These are phyloP conservation scores for Penicillium odoratum DNA, from an alignment of 495 filamentous ascomycete species.

Conservation along the genomic window DNA sequence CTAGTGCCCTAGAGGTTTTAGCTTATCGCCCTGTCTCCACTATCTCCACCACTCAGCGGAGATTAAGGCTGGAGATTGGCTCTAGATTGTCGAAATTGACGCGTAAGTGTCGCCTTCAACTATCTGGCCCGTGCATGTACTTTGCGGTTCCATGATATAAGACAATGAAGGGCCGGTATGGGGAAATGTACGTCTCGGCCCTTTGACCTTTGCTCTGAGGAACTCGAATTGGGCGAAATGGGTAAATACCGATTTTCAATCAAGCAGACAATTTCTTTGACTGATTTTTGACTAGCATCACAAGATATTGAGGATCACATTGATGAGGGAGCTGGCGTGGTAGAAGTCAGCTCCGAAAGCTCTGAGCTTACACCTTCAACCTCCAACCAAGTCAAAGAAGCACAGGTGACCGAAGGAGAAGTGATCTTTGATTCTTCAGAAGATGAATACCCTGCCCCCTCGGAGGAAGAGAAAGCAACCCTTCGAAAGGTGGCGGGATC, in stretches of 20 bases:
- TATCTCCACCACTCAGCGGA: background rate
- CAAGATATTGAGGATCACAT: background rate
- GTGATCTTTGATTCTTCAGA: background rate
- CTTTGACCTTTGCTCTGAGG: background rate
- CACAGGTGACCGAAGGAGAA: background rate
- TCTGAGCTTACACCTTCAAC: background rate
- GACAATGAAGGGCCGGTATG: background rate
- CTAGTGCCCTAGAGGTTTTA: background rate
- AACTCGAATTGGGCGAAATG: background rate
- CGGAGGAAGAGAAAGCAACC: conserved; percentile 54
- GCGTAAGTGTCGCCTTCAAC: background rate
- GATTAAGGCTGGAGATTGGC: background rate
- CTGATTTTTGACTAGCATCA: background rate
- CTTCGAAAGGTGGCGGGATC: conserved; percentile 58
- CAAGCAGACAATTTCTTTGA: background rate
- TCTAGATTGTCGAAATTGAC: background rate
- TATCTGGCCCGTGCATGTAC: background rate
- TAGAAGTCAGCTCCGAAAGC: background rate
- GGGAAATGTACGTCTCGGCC: background rate
- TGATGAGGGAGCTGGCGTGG: background rate
- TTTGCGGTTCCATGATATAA: background rate
- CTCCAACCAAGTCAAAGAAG: background rate
- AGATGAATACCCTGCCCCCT: conserved; percentile 44
- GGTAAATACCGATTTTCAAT: background rate
- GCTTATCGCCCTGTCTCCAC: background rate